Evolutionary conservation across 75 land plant species (phyloP), one percentile per base, ranked within the genome.

Genomic region (Selaginella tamariscina): DNA sequence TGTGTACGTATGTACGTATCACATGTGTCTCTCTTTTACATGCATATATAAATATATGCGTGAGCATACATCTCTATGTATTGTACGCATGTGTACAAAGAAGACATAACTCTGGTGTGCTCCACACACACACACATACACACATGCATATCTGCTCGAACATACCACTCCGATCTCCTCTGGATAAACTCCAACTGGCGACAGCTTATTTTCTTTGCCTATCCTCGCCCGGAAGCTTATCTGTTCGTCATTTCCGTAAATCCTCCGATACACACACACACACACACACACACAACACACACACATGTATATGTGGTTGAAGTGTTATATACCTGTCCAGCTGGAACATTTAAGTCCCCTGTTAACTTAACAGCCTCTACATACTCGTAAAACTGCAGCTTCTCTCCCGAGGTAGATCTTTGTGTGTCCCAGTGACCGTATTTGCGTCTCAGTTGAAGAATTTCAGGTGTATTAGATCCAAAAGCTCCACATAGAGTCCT

Each of bases 81-180:
- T n/a, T n/a, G n/a, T n/a, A n/a, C n/a, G n/a, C n/a, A n/a, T n/a
- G n/a, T n/a, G n/a, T n/a, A n/a, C n/a, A n/a, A n/a, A n/a, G n/a
- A n/a, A n/a, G n/a, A n/a, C n/a, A n/a, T n/a, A n/a, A n/a, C n/a
- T n/a, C n/a, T n/a, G n/a, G n/a, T n/a, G n/a, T n/a, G n/a, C n/a
- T n/a, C n/a, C n/a, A n/a, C n/a, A n/a, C n/a, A n/a, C n/a, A n/a
- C n/a, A n/a, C n/a, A n/a, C n/a, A n/a, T n/a, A n/a, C n/a, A n/a
- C n/a, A n/a, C n/a, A n/a, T n/a, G n/a, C n/a, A n/a, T n/a, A n/a
- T n/a, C 27, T 24, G 56, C 20, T 22, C 2, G n/a, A 24, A 20
- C 31, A 54, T 86, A 94, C 98, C 91, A 94, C 98, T 74, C 98
- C 98, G 64, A 94, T 70, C 68, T 89, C 96, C 75, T 90, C 96